A percentile compares a stretch with the other conserved stretches of the same genome.
Evolutionary conservation across 2,329 filamentous ascomycete genomes (phyloP).

Genomic region (Talaromyces sp.): DNA sequence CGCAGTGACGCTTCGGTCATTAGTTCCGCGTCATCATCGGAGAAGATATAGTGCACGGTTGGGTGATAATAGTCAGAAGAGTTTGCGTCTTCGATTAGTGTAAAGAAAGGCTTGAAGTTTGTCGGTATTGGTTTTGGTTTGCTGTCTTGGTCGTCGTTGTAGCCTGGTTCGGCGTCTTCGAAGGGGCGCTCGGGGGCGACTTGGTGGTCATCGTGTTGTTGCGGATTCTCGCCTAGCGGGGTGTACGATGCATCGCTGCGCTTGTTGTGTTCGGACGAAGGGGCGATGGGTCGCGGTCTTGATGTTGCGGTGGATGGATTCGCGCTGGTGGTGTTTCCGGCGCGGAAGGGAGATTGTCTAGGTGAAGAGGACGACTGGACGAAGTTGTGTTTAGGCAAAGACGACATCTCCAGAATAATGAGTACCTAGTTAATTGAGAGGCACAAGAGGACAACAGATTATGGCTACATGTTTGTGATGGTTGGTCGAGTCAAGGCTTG

Average conservation of each 20-base stretch:
- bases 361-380: slow-evolving; percentile 31
- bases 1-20: slow-evolving; percentile 64
- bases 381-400: slow-evolving; percentile 29
- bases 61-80: slow-evolving; percentile 76
- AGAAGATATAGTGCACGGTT: slow-evolving; percentile 85
- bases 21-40: slow-evolving; percentile 80
- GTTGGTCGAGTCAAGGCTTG: neutral
- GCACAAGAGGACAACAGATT: neutral
- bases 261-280: neutral
- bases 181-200: neutral
- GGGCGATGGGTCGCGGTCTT: slow-evolving; percentile 23
- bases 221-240: slow-evolving; percentile 6
- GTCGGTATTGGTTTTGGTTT: slow-evolving; percentile 28
- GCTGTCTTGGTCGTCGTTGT: neutral
- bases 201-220: slow-evolving; percentile 8
- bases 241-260: neutral
- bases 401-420: slow-evolving; percentile 32
- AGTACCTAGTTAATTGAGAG: neutral
- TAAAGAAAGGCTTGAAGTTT: slow-evolving; percentile 77
- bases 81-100: slow-evolving; percentile 73
- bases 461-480: slow-evolving; percentile 31
- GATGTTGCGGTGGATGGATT: neutral
- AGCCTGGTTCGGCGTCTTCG: neutral
- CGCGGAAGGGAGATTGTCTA: slow-evolving; percentile 21
- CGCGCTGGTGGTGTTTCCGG: neutral